Conservation (phyloP, 768 basidiomycete species). For the Tricholoma bakamatsutake region DNA sequence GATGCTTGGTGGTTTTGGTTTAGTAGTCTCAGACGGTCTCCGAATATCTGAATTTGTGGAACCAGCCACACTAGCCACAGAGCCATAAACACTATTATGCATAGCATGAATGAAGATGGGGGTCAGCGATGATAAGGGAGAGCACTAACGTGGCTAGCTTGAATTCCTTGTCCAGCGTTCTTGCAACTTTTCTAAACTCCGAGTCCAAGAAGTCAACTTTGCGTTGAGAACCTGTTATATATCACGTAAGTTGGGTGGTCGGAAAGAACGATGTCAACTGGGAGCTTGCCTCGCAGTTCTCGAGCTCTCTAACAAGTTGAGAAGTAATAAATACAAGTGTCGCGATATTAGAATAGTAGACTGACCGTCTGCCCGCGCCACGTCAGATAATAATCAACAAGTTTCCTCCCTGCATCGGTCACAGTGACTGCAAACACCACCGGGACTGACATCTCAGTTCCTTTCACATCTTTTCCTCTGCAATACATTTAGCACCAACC, state of each 20-base stretch:
- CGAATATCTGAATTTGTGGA: background rate
- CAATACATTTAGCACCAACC: slow-evolving; percentile 1
- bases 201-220: slow-evolving; percentile 30
- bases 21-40: slow-evolving; percentile 2
- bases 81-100: slow-evolving; percentile 10
- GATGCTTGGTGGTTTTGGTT: slow-evolving; percentile 11
- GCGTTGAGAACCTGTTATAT: slow-evolving; percentile 16
- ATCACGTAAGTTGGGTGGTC: background rate
- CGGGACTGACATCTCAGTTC: slow-evolving; percentile 17
- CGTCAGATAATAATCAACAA: slow-evolving; percentile 46
- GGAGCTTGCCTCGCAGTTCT: slow-evolving; percentile 4
- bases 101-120: background rate
- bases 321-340: background rate
- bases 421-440: slow-evolving; percentile 43
- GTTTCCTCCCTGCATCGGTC: slow-evolving; percentile 31
- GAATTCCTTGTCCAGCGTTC: slow-evolving; percentile 37
- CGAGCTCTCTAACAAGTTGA: slow-evolving; percentile 8
- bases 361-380: slow-evolving; percentile 39
- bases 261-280: slow-evolving; percentile 1
- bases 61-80: slow-evolving; percentile 2
- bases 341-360: background rate
- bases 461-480: slow-evolving; percentile 13
- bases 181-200: slow-evolving; percentile 36
- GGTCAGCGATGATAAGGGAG: background rate
- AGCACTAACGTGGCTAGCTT: slow-evolving; percentile 30